These are phyloP conservation scores for Adenanthera pavonina DNA, from an alignment of 306 rosid species.

Conservation along the genomic window DNA sequence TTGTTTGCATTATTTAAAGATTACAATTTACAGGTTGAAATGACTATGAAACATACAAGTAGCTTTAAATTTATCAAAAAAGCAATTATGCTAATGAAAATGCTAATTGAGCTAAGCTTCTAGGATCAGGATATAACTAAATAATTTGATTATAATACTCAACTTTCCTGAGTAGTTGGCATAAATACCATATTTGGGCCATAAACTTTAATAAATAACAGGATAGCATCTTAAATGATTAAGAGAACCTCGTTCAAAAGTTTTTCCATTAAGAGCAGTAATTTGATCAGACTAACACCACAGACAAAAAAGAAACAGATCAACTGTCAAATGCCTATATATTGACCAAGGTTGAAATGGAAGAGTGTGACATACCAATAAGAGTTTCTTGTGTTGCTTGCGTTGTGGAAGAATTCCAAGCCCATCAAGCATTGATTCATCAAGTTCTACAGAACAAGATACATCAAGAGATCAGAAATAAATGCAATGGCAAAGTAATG, in stretches of 20 bases:
- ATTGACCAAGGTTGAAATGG: slow-evolving; percentile 26
- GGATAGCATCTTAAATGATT: slow-evolving; percentile 16
- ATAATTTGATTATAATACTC: slow-evolving; percentile 2
- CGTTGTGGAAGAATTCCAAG: slow-evolving; percentile 98
- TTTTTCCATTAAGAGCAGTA: slow-evolving; percentile 24
- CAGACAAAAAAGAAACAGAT: slow-evolving; percentile 23
- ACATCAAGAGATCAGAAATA: slow-evolving; percentile 41
- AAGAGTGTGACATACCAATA: slow-evolving; percentile 67
- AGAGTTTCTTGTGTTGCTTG: slow-evolving; percentile 82
- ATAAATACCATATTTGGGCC: slow-evolving; percentile 6
- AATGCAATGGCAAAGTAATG: slow-evolving; percentile 31
- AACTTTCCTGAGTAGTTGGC: background rate
- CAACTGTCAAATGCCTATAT: slow-evolving; percentile 30
- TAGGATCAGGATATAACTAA: background rate
- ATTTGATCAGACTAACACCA: slow-evolving; percentile 7
- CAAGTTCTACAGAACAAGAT: slow-evolving; percentile 65
- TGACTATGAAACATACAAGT: slow-evolving; percentile 10
- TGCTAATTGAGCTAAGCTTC: slow-evolving; percentile 10
- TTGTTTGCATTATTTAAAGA: background rate
- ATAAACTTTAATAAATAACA: background rate
- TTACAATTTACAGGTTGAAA: background rate
- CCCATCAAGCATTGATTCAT: slow-evolving; percentile 88
- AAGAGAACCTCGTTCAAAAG: slow-evolving; percentile 8
- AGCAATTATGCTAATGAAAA: slow-evolving; percentile 31
- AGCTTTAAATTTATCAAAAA: slow-evolving; percentile 6